Conservation (phyloP, 768 basidiomycete species). For the Tricholoma terreum region DNA sequence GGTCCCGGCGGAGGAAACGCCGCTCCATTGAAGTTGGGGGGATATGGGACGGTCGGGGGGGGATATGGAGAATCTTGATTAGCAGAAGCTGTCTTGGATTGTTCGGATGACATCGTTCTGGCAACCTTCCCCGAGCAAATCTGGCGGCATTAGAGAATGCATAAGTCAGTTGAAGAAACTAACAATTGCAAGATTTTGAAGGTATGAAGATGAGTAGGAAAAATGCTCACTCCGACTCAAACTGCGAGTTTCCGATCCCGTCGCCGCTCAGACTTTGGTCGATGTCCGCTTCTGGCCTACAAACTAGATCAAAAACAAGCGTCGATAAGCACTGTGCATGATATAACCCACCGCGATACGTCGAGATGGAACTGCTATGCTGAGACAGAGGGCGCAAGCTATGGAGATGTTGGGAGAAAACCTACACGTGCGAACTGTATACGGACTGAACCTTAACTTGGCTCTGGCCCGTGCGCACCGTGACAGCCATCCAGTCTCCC, state of each 20-base stretch:
- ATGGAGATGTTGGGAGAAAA: constrained; percentile 8
- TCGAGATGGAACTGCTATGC: neutral
- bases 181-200: constrained; percentile 4
- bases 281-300: constrained; percentile 14
- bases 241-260: constrained; percentile 35
- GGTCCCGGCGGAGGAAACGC: constrained; percentile 28
- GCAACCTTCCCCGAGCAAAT: neutral
- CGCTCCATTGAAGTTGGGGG: constrained; percentile 30
- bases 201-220: constrained; percentile 24
- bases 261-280: constrained; percentile 40
- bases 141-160: neutral
- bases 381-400: constrained; percentile 5
- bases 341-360: neutral
- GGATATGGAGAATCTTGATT: constrained; percentile 31
- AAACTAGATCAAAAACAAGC: neutral
- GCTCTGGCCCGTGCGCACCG: constrained; percentile 20
- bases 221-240: constrained; percentile 47
- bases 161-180: neutral
- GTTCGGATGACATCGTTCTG: constrained; percentile 31
- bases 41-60: constrained; percentile 31
- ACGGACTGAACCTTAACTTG: constrained; percentile 11
- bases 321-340: neutral
- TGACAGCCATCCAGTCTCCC: constrained; percentile 5
- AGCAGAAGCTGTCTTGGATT: constrained; percentile 26
- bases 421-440: constrained; percentile 21